Percentiles rank a stretch among this genome's conserved stretches.
phyloP scores from a whole-genome alignment of 1,139 yeast species.

The Chernovozyma aurita region DNA sequence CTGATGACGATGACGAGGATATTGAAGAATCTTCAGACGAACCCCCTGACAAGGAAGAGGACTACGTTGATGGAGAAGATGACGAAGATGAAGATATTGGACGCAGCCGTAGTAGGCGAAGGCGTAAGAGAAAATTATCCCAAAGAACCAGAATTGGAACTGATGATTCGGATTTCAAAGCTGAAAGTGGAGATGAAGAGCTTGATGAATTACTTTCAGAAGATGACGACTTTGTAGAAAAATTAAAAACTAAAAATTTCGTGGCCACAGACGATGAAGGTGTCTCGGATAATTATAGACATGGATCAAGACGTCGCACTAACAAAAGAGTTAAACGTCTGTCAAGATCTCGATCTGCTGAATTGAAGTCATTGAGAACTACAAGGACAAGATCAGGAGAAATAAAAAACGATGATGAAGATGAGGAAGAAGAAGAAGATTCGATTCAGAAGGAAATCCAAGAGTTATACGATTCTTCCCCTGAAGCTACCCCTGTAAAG shows the following conservation, averaged over 20 bases:
- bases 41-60: constrained; percentile 14
- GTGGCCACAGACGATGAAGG: constrained; percentile 38
- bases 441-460: constrained; percentile 48
- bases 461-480: constrained; percentile 50
- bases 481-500: constrained; percentile 46
- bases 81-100: constrained; percentile 28
- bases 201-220: constrained; percentile 31
- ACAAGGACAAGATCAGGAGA: constrained; percentile 16
- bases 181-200: constrained; percentile 11
- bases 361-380: constrained; percentile 11
- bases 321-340: constrained; percentile 16
- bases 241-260: constrained; percentile 29
- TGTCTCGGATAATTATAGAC: constrained; percentile 23
- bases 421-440: constrained; percentile 29
- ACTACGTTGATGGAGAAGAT: constrained; percentile 23
- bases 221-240: constrained; percentile 29
- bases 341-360: constrained; percentile 24
- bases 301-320: constrained; percentile 13
- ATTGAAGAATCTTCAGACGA: constrained; percentile 11
- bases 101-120: constrained; percentile 11
- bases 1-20: constrained; percentile 10
- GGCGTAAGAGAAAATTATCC: constrained; percentile 8
- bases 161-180: constrained; percentile 20
- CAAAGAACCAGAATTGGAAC: constrained; percentile 14
- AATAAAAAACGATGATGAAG: constrained; percentile 22